Conservation (phyloP, 23 red algal species). For the Agarophyton chilense region DNA sequence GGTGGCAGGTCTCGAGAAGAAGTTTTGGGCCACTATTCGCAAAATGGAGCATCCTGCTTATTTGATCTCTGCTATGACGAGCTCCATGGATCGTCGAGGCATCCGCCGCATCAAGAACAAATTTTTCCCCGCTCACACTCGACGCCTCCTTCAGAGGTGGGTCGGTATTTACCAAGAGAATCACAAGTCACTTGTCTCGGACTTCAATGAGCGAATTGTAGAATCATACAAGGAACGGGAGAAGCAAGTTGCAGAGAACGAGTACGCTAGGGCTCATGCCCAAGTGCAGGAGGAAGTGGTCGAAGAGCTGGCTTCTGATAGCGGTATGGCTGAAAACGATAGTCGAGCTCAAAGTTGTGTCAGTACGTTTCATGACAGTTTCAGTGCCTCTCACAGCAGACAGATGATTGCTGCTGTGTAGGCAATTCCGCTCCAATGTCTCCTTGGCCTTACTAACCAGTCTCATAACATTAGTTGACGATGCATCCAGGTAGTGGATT, state of each 20-base stretch:
- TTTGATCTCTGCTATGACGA: not conserved
- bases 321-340: not conserved
- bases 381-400: conserved; percentile 13
- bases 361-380: conserved; percentile 36
- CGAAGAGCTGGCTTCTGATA: not conserved
- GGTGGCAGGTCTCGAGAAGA: conserved; percentile 11
- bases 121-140: not conserved
- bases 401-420: conserved; percentile 23
- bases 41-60: conserved; percentile 3
- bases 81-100: conserved; percentile 29
- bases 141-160: conserved; percentile 6
- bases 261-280: conserved; percentile 22
- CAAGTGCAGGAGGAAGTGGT: not conserved
- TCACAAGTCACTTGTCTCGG: conserved; percentile 17
- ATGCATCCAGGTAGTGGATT: too few relatives aligned
- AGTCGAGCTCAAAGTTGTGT: conserved; percentile 28
- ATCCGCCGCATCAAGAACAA: conserved; percentile 37
- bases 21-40: conserved; percentile 29
- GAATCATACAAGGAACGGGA: conserved; percentile 17
- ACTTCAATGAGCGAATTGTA: conserved; percentile 37
- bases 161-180: conserved; percentile 11
- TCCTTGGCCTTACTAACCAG: too few relatives aligned
- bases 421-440: too few relatives aligned
- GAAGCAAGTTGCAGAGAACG: conserved; percentile 39
- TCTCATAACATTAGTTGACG: too few relatives aligned